A percentile compares a stretch with the other conserved stretches of the same genome.
phyloP scores from a whole-genome alignment of 306 rosid genomes.

The Biancaea sappan region DNA sequence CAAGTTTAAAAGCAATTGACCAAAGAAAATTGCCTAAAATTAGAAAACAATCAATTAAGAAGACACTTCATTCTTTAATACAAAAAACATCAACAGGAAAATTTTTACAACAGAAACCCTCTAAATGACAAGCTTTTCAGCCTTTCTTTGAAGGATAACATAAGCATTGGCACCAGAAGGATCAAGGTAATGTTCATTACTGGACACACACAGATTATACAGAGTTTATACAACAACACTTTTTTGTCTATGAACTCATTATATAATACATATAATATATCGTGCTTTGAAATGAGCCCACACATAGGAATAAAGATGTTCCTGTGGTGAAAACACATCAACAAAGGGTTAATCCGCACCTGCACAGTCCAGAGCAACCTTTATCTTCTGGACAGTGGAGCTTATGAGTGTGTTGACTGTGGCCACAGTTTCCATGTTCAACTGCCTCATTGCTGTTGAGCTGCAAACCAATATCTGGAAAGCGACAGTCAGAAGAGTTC shows the following conservation, averaged over 20 bases:
- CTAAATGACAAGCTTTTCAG: no score
- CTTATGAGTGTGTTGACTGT: slow-evolving; percentile 43
- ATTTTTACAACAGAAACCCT: no score
- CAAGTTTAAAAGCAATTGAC: no score
- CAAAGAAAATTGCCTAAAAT: no score
- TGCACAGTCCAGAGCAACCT: slow-evolving; percentile 47
- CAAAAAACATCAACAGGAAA: no score
- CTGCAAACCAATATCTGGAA: slow-evolving; percentile 48
- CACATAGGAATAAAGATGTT: neutral
- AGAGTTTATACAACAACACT: neutral
- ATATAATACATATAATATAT: no score
- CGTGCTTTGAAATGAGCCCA: neutral
- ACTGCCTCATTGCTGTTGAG: neutral
- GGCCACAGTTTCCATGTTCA: slow-evolving; percentile 44
- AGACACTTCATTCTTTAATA: no score
- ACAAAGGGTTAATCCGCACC: slow-evolving; percentile 29
- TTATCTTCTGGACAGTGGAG: slow-evolving; percentile 51
- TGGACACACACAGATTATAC: no score
- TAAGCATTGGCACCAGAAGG: no score
- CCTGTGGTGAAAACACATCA: neutral
- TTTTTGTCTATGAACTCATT: neutral
- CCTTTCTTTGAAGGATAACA: no score
- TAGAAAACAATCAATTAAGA: no score
- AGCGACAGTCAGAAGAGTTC: slow-evolving; percentile 59
- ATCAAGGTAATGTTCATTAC: no score